Conservation (phyloP, 23 red algal species). For the Cyanidioschyzon merolae region DNA sequence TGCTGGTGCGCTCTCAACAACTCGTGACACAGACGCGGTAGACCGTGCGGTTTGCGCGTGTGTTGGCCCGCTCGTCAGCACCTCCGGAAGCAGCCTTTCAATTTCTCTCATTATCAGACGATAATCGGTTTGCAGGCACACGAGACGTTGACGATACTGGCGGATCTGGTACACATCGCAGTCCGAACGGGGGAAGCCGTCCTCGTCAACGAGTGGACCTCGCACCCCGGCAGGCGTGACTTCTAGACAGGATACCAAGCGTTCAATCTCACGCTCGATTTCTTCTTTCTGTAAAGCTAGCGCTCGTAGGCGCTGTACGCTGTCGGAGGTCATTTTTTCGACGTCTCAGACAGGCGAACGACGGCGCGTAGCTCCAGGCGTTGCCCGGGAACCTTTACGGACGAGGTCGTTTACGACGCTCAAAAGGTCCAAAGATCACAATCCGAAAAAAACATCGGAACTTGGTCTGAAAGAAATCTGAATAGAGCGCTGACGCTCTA, state of each 20-base stretch:
- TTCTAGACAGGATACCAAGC: not conserved
- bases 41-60: not conserved
- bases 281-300: not conserved
- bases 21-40: not conserved
- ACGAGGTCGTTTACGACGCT: too few species aligned
- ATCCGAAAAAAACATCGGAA: too few species aligned
- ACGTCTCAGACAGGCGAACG: too few species aligned
- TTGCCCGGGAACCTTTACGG: too few species aligned
- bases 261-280: constrained; percentile 7
- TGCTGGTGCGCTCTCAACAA: not conserved
- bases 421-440: too few species aligned
- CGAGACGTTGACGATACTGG: constrained; percentile 40
- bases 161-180: constrained; percentile 51
- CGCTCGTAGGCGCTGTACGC: not conserved
- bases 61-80: not conserved
- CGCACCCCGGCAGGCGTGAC: constrained; percentile 29
- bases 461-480: too few species aligned
- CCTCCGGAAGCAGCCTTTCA: constrained; percentile 44
- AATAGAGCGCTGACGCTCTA: too few species aligned
- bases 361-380: too few species aligned
- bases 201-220: constrained; percentile 58
- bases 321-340: not conserved
- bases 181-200: constrained; percentile 74
- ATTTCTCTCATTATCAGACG: constrained; percentile 32
- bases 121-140: constrained; percentile 48